Evolutionary conservation across 2,329 filamentous ascomycete genomes (phyloP), one percentile per base, ranked within the genome.

Genomic region (Ascochyta pisi): DNA sequence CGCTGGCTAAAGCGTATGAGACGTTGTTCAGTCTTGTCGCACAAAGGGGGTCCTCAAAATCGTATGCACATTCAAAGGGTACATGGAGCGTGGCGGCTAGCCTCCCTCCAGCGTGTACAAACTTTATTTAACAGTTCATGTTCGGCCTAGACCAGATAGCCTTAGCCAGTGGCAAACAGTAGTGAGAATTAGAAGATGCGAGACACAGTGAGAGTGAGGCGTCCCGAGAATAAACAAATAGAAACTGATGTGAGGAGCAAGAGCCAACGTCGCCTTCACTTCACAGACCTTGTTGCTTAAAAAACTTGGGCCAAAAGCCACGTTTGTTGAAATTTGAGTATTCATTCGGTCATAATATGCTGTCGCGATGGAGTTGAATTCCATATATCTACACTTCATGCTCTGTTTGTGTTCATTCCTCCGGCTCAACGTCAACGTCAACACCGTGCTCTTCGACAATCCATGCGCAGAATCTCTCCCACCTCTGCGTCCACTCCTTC

Each of bases 381-480:
- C 50, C 31, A 31, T n/a, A 24, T 15, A n/a, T 34, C 16, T 42
- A 38, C 22, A 8, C 16, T 22, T 19, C 29, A 34, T 3, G 6
- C n/a, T 5, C 37, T n/a, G 26, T 35, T 13, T 23, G 4, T 31
- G 6, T 27, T 62, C 46, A 75, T 54, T 73, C 76, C 39, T 78
- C 77, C 7, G 80, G 78, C 13, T 80, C 76, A 40, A 79, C 71
- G 54, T 81, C 80, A 61, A 83, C 80, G 57, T 78, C 76, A n/a
- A 66, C 35, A 69, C 84, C 78, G 84, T 63, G 96, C 77, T 96
- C 90, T 34, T 87, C 82, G 9, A 96, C 89, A 40, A 98, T 82
- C 92, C 92, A 97, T 50, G 92, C 82, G 70, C 93, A 98, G 72
- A 95, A 98, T 69, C 86, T 83, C 79, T 98, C 94, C 86, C 93